Conservation (phyloP, 768 basidiomycete species). For the Macrolepiota albuminosa region DNA sequence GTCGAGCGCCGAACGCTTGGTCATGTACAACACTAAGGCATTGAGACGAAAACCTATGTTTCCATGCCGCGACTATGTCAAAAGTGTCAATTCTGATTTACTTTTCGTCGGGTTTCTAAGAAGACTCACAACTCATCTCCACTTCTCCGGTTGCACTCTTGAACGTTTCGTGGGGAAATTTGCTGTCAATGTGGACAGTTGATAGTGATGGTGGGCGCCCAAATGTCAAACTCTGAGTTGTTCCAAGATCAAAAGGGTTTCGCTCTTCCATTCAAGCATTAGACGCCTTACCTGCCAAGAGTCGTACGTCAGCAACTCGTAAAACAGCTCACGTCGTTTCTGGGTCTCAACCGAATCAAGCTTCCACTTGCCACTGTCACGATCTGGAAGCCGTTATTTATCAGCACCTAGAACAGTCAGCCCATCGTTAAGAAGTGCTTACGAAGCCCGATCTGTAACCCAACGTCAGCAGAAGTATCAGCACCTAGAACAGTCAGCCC, state of each 20-base stretch:
- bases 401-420: constrained; percentile 6
- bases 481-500: neutral
- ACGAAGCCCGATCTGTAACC: constrained; percentile 60
- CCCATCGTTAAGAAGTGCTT: constrained; percentile 25
- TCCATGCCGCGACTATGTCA: constrained; percentile 59
- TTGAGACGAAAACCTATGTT: constrained; percentile 58
- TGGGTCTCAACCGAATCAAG: constrained; percentile 51
- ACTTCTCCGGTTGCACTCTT: constrained; percentile 43
- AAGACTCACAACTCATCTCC: constrained; percentile 57
- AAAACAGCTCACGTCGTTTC: constrained; percentile 55
- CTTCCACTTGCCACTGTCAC: constrained; percentile 65
- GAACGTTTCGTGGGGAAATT: constrained; percentile 43
- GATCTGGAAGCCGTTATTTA: constrained; percentile 37
- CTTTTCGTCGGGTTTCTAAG: neutral
- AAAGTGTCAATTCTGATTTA: neutral
- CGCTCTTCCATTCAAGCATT: neutral
- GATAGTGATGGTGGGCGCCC: constrained; percentile 67
- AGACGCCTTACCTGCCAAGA: constrained; percentile 55
- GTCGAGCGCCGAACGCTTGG: constrained; percentile 59
- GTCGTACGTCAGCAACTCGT: constrained; percentile 65
- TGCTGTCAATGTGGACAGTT: constrained; percentile 49
- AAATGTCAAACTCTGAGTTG: constrained; percentile 58
- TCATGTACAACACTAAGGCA: constrained; percentile 64
- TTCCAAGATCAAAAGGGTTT: neutral
- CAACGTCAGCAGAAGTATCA: constrained; percentile 18